Base-by-base conservation (phyloP, 495 filamentous ascomycete genomes). In the Aspergillus nanangensis region DNA sequence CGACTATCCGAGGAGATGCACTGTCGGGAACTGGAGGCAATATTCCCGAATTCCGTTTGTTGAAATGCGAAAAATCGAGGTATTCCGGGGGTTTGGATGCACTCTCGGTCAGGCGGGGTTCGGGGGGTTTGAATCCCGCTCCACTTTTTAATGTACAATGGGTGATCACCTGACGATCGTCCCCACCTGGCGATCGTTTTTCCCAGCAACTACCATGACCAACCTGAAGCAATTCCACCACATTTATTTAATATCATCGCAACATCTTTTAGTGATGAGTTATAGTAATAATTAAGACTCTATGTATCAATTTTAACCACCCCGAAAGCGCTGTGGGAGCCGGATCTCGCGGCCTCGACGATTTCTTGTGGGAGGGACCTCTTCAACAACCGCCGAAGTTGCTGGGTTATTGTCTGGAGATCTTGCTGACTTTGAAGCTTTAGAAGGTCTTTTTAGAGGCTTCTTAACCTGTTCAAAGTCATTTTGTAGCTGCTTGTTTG, bases 401-500 rank as follows among this genome's bases (percentile, higher is more conserved):
- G 27, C 27, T 7, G 27, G 10, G 14, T 10, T 32, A 32, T 11
- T 32, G 14, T 32, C 4, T 11, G 2, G 2, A 10, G 29, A 32
- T 32, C 14, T 32, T 14, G 10, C 14, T 32, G 4, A 2, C 4
- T 32, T 32, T 32, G 29, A 14, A 32, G 29, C 14, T 2, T 1
- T 4, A 1, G 29, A n/a, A 4, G 29, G 4, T 1, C 29, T 4
- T 32, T 11, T 32, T 32, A 2, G 10, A 11, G 29, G 2, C 29
- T 32, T 4, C 2, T 32, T 32, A 4, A 4, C 10, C 29, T 1
- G 14, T 2, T 32, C 14, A 4, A 32, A 32, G 42, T 37, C 8
- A 23, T 37, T 45, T 45, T 45, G 32, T 35, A 45, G 29, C 29
- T 45, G 31, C 18, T 8, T 14, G 25, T 19, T 4, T 1, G 42